Base-by-base conservation (phyloP, 768 basidiomycete species). In the Pleurotus tuber-regium region DNA sequence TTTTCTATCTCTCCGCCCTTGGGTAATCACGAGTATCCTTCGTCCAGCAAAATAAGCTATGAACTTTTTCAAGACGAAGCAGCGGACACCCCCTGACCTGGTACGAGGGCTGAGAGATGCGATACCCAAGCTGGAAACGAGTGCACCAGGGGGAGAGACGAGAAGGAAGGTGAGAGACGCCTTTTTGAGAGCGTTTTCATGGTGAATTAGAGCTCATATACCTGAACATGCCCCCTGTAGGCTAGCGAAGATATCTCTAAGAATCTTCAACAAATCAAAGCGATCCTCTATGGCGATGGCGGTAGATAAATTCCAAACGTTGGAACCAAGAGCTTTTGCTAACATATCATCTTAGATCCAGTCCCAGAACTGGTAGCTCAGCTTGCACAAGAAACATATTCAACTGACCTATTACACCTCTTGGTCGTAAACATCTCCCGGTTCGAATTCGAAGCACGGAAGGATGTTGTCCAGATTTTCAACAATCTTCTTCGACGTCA, bases 1-100 rank as follows among this genome's bases (percentile, higher is more conserved):
- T n/a, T 8, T 10, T 48, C 21, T 33, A 16, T 26, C 19, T 24
- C 46, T n/a, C 19, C 10, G 9, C 21, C 16, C 24, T 25, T 31
- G 30, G 14, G 8, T 7, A 31, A 7, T 26, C 5, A n/a, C n/a
- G n/a, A n/a, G n/a, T n/a, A n/a, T n/a, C n/a, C n/a, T n/a, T n/a
- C n/a, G n/a, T n/a, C n/a, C n/a, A n/a, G n/a, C 14, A 21, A 30
- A 38, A 48, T 48, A 48, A 24, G 43, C 50, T 25, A 95, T 96
- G 93, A 95, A 95, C 71, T 95, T 96, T 76, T 96, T 96, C 84
- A 93, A 92, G 75, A 84, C 89, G 18, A 95, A 92, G 66, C 85
- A 82, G 38, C 78, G 90, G 63, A 88, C 89, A 28, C 94, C 94
- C 6, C 83, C 90, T 41, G 93, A 97, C 63, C 80, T 95, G 57